phyloP scores from a whole-genome alignment of 257 asterid genomes.

The Solanum infundibuliforme region DNA sequence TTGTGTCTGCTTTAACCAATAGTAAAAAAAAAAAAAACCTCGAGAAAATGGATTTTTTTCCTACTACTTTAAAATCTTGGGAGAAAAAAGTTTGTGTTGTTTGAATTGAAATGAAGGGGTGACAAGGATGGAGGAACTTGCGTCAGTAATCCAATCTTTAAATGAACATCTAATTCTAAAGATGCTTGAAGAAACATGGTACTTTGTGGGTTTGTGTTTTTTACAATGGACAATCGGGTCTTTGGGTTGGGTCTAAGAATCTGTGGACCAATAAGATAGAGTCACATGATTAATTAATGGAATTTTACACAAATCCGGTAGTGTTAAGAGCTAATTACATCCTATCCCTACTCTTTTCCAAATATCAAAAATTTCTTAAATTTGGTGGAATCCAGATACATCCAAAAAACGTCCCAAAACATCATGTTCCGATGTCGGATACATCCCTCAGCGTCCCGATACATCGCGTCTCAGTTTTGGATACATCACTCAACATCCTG shows the following conservation, averaged over 20 bases:
- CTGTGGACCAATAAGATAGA: not conserved
- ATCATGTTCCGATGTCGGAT: too few relatives aligned
- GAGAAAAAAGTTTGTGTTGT: not conserved
- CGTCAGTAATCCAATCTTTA: slow-evolving; percentile 34
- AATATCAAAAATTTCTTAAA: too few relatives aligned
- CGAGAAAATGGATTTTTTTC: not conserved
- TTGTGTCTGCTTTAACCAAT: not conserved
- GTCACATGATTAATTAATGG: not conserved
- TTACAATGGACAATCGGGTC: not conserved
- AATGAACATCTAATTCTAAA: slow-evolving; percentile 31
- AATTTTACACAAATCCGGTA: too few relatives aligned
- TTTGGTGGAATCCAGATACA: too few relatives aligned
- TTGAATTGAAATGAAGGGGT: slow-evolving; percentile 20
- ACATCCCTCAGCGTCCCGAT: too few relatives aligned
- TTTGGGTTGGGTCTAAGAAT: not conserved
- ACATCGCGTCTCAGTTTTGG: too few relatives aligned
- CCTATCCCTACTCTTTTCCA: too few relatives aligned
- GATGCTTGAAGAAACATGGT: not conserved
- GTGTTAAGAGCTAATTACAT: too few relatives aligned
- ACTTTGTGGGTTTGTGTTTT: not conserved
- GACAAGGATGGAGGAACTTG: slow-evolving; percentile 43
- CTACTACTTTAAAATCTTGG: not conserved
- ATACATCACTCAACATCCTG: too few relatives aligned
- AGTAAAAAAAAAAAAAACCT: not conserved
- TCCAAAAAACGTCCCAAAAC: too few relatives aligned